These are phyloP conservation scores for Teunomyces kruisii DNA, from an alignment of 805 yeast genomes.

Conservation along the genomic window DNA sequence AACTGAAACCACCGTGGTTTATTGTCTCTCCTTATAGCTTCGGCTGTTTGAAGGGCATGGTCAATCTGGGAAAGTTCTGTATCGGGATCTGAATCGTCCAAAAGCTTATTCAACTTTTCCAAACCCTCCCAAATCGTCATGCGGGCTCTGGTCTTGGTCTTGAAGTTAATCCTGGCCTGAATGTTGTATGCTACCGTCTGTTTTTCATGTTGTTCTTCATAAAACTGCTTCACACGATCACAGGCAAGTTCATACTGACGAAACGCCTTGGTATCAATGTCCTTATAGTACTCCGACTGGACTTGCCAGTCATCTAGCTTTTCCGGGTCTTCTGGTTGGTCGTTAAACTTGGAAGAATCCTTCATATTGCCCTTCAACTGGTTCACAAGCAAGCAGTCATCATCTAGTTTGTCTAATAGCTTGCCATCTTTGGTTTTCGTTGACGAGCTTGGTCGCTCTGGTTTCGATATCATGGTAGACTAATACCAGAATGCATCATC, in stretches of 20 bases:
- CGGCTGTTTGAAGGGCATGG: conserved; percentile 75
- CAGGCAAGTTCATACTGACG: conserved; percentile 70
- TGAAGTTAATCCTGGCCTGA: conserved; percentile 70
- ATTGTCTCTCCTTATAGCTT: conserved; percentile 64
- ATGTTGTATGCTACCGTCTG: conserved; percentile 74
- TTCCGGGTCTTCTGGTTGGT: background rate
- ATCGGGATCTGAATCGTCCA: conserved; percentile 76
- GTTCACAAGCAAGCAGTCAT: conserved; percentile 18
- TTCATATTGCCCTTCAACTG: conserved; percentile 12
- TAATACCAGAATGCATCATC: too few relatives aligned
- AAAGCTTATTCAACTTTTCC: conserved; percentile 55
- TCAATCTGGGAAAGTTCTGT: conserved; percentile 73
- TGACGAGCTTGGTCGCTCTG: background rate
- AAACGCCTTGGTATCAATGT: conserved; percentile 43
- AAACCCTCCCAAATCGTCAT: conserved; percentile 76
- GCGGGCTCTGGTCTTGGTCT: conserved; percentile 61
- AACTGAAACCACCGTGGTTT: conserved; percentile 77
- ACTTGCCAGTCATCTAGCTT: conserved; percentile 20
- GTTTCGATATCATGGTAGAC: background rate
- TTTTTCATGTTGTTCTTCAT: conserved; percentile 64
- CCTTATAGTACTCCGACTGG: conserved; percentile 29
- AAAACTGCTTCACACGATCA: conserved; percentile 64
- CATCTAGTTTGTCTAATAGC: conserved; percentile 18
- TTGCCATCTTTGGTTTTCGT: background rate
- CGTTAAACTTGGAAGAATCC: background rate